These are phyloP conservation scores for Rhizopogon roseolus DNA, from an alignment of 768 basidiomycete species.

Conservation along the genomic window DNA sequence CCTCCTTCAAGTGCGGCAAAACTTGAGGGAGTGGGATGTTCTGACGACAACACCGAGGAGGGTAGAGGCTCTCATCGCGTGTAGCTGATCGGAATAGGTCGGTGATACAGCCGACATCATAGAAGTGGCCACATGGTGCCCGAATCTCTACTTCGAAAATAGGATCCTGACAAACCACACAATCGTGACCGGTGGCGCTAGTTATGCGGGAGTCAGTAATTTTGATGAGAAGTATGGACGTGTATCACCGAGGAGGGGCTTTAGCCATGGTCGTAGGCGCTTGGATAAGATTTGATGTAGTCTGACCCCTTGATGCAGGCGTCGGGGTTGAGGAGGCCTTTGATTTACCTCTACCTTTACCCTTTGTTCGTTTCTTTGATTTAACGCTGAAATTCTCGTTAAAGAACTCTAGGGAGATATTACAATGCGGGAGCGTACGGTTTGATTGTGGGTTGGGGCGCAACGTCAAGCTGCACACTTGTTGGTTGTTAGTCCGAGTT, in stretches of 20 bases:
- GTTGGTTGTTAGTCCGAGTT: background rate
- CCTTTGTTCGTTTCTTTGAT: too few species aligned
- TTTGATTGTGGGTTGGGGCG: background rate
- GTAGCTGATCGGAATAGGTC: conserved; percentile 30
- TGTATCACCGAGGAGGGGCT: conserved; percentile 8
- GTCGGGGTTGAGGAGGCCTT: conserved; percentile 4
- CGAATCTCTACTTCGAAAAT: conserved; percentile 22
- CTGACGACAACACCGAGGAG: conserved; percentile 34
- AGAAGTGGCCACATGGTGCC: conserved; percentile 31
- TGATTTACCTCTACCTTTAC: too few species aligned
- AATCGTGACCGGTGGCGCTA: conserved; percentile 23
- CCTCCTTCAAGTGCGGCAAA: conserved; percentile 16
- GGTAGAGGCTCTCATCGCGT: conserved; percentile 35
- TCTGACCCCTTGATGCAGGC: background rate
- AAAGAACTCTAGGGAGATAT: background rate
- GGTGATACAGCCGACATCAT: conserved; percentile 28
- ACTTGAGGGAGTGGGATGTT: conserved; percentile 24
- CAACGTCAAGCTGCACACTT: background rate
- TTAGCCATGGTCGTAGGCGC: background rate
- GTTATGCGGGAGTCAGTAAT: background rate
- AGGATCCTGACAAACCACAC: conserved; percentile 30
- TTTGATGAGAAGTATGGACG: background rate
- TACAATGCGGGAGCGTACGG: background rate
- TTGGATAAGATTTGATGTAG: background rate
- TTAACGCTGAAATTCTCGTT: background rate